These are phyloP conservation scores for Penicillium palitans DNA, from an alignment of 2,329 filamentous ascomycete genomes.

Conservation along the genomic window DNA sequence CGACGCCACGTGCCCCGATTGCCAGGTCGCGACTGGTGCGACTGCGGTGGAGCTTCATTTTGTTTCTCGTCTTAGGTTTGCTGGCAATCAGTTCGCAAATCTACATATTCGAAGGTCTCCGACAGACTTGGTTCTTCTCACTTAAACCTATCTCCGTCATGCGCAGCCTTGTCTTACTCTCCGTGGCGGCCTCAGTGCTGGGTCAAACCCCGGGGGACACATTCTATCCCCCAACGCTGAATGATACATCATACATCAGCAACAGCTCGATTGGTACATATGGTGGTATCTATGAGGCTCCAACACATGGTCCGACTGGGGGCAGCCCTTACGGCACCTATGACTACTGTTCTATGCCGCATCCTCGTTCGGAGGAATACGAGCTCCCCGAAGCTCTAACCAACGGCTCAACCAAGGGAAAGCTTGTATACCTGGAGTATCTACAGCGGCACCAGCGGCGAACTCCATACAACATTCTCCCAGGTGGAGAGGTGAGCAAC, in stretches of 20 bases:
- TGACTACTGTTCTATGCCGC: constrained; percentile 45
- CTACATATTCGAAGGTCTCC: background rate
- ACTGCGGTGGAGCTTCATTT: constrained; percentile 1
- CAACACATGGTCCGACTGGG: constrained; percentile 22
- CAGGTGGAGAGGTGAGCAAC: constrained; percentile 37
- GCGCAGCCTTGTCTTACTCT: constrained; percentile 13
- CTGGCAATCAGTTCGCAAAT: background rate
- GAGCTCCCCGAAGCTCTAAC: constrained; percentile 30
- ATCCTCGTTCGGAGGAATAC: constrained; percentile 38
- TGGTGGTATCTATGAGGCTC: constrained; percentile 39
- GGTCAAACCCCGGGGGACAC: constrained; percentile 21
- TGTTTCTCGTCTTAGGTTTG: background rate
- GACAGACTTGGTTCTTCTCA: background rate
- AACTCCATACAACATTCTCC: constrained; percentile 43
- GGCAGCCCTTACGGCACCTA: constrained; percentile 35
- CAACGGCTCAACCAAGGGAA: constrained; percentile 29
- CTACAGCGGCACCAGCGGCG: constrained; percentile 43
- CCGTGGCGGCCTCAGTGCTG: constrained; percentile 8
- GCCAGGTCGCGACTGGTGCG: constrained; percentile 2
- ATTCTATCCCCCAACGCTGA: constrained; percentile 41
- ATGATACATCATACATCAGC: constrained; percentile 40
- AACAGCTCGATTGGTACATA: constrained; percentile 39
- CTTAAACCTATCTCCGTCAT: constrained; percentile 4
- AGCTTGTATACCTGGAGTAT: constrained; percentile 42
- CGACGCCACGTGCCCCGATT: constrained; percentile 4